Conservation (phyloP, 2,329 filamentous ascomycete genomes). For the Diaporthe velutina region DNA sequence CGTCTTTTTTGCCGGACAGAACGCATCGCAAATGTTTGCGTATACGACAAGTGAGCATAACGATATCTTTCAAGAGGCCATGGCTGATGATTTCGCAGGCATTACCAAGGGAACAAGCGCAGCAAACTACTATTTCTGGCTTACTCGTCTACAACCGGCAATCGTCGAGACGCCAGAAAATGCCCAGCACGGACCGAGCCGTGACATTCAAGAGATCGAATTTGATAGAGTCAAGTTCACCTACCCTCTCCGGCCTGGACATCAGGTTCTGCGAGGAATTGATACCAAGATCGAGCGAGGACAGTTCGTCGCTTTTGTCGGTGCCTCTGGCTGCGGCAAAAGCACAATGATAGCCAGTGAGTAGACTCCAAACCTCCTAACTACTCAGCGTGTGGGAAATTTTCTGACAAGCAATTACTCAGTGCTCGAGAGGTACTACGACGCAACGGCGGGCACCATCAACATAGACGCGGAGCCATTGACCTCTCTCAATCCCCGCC, state of each 20-base stretch:
- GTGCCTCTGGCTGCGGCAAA: slow-evolving; percentile 49
- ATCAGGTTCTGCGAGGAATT: background rate
- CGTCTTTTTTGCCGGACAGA: slow-evolving; percentile 1
- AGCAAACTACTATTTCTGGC: slow-evolving; percentile 9
- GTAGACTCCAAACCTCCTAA: background rate
- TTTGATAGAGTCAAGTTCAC: background rate
- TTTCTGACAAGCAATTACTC: slow-evolving; percentile 50
- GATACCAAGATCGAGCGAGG: slow-evolving; percentile 13
- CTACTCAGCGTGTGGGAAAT: accelerated
- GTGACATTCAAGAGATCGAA: background rate
- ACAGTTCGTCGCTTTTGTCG: slow-evolving; percentile 49
- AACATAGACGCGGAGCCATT: slow-evolving; percentile 68
- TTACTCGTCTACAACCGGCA: background rate
- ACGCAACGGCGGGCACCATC: slow-evolving; percentile 64
- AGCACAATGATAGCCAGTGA: slow-evolving; percentile 49
- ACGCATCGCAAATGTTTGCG: background rate
- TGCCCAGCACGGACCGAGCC: background rate
- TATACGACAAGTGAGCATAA: background rate
- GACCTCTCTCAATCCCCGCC: slow-evolving; percentile 61
- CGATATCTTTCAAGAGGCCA: no score
- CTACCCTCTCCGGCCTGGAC: background rate
- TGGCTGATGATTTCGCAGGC: background rate
- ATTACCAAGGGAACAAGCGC: slow-evolving; percentile 5
- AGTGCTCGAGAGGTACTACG: slow-evolving; percentile 56
- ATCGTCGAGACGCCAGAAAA: slow-evolving; percentile 16